Percentiles rank a stretch among this genome's conserved stretches.
phyloP scores from a whole-genome alignment of 257 asterid species.

The Forsythia suspensa region DNA sequence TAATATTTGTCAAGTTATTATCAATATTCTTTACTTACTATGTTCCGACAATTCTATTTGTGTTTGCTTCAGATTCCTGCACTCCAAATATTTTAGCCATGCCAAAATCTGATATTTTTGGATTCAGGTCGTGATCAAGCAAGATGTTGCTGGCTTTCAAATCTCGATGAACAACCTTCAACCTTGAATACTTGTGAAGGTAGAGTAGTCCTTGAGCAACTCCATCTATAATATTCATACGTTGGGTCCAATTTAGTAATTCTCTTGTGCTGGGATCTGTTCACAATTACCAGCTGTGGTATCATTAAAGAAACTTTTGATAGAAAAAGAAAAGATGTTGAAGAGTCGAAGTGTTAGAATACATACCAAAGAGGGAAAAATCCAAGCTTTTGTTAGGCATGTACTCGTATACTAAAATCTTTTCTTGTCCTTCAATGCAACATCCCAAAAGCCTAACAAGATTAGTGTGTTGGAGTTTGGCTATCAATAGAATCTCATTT shows the following conservation, averaged over 20 bases:
- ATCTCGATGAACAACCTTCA: slow-evolving; percentile 38
- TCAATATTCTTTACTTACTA: slow-evolving; percentile 17
- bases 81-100: slow-evolving; percentile 37
- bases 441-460: slow-evolving; percentile 21
- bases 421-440: slow-evolving; percentile 16
- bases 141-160: slow-evolving; percentile 41
- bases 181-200: slow-evolving; percentile 34
- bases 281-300: not conserved
- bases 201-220: slow-evolving; percentile 39
- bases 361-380: slow-evolving; percentile 27
- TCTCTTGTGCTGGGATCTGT: slow-evolving; percentile 20
- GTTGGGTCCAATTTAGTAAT: slow-evolving; percentile 24
- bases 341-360: not conserved
- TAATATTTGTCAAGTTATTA: not conserved
- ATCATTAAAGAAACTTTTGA: not conserved
- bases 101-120: slow-evolving; percentile 51
- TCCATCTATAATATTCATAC: slow-evolving; percentile 34
- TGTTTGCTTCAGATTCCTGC: slow-evolving; percentile 33
- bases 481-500: slow-evolving; percentile 21
- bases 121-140: slow-evolving; percentile 36
- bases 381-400: slow-evolving; percentile 38
- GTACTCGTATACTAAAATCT: slow-evolving; percentile 31
- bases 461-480: slow-evolving; percentile 18
- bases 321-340: not conserved
- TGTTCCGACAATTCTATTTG: slow-evolving; percentile 38